Conservation (phyloP, 768 basidiomycete genomes). For the Russula foetens region DNA sequence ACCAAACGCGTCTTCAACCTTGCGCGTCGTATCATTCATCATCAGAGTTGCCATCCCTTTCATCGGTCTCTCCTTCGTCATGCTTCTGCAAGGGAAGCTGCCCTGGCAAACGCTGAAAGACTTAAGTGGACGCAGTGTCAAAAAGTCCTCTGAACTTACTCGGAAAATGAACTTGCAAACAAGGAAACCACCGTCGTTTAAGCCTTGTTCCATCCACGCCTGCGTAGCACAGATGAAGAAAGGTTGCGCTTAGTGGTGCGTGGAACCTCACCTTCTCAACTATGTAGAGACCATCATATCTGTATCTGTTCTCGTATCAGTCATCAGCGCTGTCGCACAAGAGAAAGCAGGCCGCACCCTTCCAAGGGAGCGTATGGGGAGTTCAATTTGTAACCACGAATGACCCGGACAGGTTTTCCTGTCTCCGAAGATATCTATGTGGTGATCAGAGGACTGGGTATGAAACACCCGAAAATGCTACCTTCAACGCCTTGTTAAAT, state of each 20-base stretch:
- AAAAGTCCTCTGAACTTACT: constrained; percentile 32
- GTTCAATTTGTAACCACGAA: constrained; percentile 72
- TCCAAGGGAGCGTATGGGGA: constrained; percentile 72
- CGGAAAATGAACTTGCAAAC: constrained; percentile 87
- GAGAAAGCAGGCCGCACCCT: constrained; percentile 42
- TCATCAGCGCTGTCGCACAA: neutral
- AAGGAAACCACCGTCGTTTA: constrained; percentile 57
- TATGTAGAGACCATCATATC: constrained; percentile 83
- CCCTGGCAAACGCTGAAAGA: constrained; percentile 42
- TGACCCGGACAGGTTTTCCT: constrained; percentile 75
- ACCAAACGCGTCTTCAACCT: neutral
- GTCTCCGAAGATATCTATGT: constrained; percentile 67
- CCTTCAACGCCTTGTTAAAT: constrained; percentile 64
- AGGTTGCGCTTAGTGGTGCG: neutral
- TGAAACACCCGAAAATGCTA: constrained; percentile 20
- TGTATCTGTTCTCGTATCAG: constrained; percentile 43
- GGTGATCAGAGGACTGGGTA: neutral
- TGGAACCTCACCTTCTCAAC: constrained; percentile 53
- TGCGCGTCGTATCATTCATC: neutral
- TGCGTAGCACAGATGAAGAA: constrained; percentile 24
- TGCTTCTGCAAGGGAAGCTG: constrained; percentile 36
- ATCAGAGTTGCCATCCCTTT: neutral
- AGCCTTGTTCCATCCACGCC: constrained; percentile 70
- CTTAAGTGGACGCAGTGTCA: neutral
- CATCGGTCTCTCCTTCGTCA: neutral